Evolutionary conservation across 2,329 filamentous ascomycete genomes (phyloP), one percentile per base, ranked within the genome.

Genomic region (Neofusicoccum ribis): DNA sequence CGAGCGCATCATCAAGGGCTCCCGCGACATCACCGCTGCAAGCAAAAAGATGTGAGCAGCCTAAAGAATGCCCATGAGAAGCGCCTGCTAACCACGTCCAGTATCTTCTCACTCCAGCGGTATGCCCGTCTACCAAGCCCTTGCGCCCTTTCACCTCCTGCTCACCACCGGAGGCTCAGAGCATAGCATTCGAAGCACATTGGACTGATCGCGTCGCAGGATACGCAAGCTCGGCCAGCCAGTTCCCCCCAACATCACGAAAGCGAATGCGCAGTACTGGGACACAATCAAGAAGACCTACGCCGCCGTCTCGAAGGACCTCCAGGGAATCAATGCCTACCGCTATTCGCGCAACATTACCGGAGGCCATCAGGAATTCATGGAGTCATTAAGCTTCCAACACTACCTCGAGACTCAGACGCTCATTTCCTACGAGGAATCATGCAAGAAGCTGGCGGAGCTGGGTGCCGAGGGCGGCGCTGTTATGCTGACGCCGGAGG

Each of bases 31-130:
- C 66, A 99, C 95, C 6, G 93, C 92, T 0, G 83, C 93, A 63
- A 97, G 92, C 79, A 99, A 99, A 84, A 99, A 98, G 81, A 96
- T 98, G 93, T 96, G 79, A 80, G 84, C 37, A 31, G 51, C 7
- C 3, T 27, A 14, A 11, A 8, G 2, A 3, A 20, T n/a, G 37
- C 31, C 43, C 17, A 20, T 46, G 43, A 54, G 39, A 44, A 50
- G 61, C 23, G 34, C 37, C 12, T 61, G 23, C 37, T 65, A 41
- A 65, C 7, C 5, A 31, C 50, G 47, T 43, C 27, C 68, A 93
- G 91, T 66, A 95, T 95, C 70, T 95, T 95, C 77, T 86, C 91
- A 1, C 80, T 95, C n/a, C 91, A 95, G 78, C 86, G 91, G 90
- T 91, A 51, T 23, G 44, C 41, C 49, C 5, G 8, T n/a, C 49